A percentile compares a stretch with the other conserved stretches of the same genome.
Evolutionary conservation across 805 yeast species (phyloP).

Genomic region (Ogataea saltuana): DNA sequence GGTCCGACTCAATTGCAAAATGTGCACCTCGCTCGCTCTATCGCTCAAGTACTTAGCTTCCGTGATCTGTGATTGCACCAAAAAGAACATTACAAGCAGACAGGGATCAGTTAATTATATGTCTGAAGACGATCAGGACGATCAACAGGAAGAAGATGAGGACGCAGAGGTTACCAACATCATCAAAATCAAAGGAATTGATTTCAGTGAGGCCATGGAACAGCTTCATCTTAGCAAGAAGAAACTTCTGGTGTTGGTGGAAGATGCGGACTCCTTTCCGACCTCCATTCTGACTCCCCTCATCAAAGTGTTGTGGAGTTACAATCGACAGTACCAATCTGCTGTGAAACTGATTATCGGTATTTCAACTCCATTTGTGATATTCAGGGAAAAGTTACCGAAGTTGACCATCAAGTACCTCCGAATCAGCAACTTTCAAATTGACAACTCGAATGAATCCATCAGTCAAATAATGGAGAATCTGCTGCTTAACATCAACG

Average conservation of each 20-base stretch:
- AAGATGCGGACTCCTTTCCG: slow-evolving; percentile 39
- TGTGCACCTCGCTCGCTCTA: slow-evolving; percentile 39
- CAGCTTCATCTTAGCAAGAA: slow-evolving; percentile 14
- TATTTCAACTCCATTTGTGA: slow-evolving; percentile 36
- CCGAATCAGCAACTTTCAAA: slow-evolving; percentile 28
- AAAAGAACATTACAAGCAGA: slow-evolving; percentile 9
- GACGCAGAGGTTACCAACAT: slow-evolving; percentile 8
- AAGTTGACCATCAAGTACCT: slow-evolving; percentile 25
- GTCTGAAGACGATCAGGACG: slow-evolving; percentile 14
- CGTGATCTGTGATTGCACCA: slow-evolving; percentile 19
- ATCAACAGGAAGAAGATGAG: slow-evolving; percentile 7
- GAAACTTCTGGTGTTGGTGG: slow-evolving; percentile 31
- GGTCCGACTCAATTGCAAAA: slow-evolving; percentile 38
- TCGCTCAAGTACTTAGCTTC: slow-evolving; percentile 38
- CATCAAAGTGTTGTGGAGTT: slow-evolving; percentile 28
- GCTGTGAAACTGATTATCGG: slow-evolving; percentile 33
- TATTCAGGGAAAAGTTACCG: slow-evolving; percentile 38
- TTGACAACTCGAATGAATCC: slow-evolving; percentile 35
- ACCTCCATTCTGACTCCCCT: slow-evolving; percentile 27
- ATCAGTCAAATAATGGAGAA: slow-evolving; percentile 35
- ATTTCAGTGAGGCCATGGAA: slow-evolving; percentile 29
- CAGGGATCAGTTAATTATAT: slow-evolving; percentile 8
- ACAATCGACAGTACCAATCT: slow-evolving; percentile 15
- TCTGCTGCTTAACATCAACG: slow-evolving; percentile 33
- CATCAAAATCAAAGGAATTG: slow-evolving; percentile 18